phyloP scores from a whole-genome alignment of 2,329 filamentous ascomycete species.

The Davidsoniella neocaledoniae region DNA sequence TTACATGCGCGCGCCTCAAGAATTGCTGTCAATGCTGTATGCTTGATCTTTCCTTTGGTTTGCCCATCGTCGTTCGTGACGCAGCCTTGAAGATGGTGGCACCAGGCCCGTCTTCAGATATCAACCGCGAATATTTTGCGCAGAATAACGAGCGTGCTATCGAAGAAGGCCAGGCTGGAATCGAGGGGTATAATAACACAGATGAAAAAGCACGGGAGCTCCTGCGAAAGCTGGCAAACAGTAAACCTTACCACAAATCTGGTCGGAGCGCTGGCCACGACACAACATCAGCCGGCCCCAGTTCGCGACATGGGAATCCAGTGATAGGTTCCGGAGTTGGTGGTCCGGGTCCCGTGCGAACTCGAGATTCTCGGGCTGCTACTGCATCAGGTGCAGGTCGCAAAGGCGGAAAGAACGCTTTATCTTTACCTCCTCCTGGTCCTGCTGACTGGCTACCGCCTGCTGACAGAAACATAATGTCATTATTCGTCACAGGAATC shows the following conservation, averaged over 20 bases:
- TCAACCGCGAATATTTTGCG: conserved; percentile 95
- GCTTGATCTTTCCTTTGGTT: conserved; percentile 88
- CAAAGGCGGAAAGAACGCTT: conserved; percentile 28
- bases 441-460: conserved; percentile 79
- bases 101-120: conserved; percentile 75
- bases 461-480: conserved; percentile 69
- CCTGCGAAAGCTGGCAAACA: conserved; percentile 67
- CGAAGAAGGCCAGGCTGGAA: conserved; percentile 69
- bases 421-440: conserved; percentile 31
- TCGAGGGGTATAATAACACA: conserved; percentile 89
- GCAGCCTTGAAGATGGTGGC: conserved; percentile 96
- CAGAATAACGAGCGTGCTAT: conserved; percentile 94
- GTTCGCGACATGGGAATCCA: conserved; percentile 25
- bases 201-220: conserved; percentile 92
- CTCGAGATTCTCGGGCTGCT: conserved; percentile 43
- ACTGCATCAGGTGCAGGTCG: conserved; percentile 30
- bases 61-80: conserved; percentile 88
- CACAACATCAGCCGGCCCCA: conserved; percentile 19
- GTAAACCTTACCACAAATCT: conserved; percentile 90
- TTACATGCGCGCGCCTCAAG: conserved; percentile 91
- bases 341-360: conserved; percentile 65
- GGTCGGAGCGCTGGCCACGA: conserved; percentile 54
- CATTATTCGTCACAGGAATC: conserved; percentile 84
- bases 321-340: conserved; percentile 39
- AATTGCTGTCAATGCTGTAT: conserved; percentile 99